phyloP scores from a whole-genome alignment of 106 monocot genomes.

The Alisma plantagoaquatica region DNA sequence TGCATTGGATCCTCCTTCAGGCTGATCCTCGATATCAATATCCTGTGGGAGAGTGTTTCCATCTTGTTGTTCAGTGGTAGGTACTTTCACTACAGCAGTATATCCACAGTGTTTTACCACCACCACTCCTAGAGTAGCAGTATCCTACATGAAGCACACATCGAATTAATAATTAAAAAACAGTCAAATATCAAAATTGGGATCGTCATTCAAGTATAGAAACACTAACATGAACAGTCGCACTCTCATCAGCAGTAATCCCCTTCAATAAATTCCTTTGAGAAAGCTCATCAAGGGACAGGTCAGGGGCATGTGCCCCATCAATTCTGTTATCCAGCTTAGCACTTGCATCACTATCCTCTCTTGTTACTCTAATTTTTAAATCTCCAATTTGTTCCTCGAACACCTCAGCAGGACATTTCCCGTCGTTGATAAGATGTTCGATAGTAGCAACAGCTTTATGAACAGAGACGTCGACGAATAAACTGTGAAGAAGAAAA shows the following conservation, averaged over 20 bases:
- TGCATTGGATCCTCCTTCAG: constrained; percentile 83
- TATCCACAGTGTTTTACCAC: constrained; percentile 78
- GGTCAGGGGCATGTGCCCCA: constrained; percentile 36
- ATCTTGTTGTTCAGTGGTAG: constrained; percentile 20
- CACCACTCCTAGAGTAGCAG: constrained; percentile 77
- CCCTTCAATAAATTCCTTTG: constrained; percentile 75
- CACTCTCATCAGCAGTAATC: constrained; percentile 92
- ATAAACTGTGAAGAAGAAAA: constrained; percentile 81
- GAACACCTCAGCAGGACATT: constrained; percentile 6
- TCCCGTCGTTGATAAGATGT: constrained; percentile 16
- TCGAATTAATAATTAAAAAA: too few species aligned
- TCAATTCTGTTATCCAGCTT: constrained; percentile 57
- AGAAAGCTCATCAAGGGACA: constrained; percentile 49
- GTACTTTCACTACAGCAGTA: constrained; percentile 73
- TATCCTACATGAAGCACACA: too few species aligned
- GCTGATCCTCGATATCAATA: constrained; percentile 68
- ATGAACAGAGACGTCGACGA: constrained; percentile 76
- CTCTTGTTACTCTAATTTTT: constrained; percentile 49
- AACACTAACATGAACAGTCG: constrained; percentile 82
- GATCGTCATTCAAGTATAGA: too few species aligned
- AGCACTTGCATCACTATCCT: constrained; percentile 49
- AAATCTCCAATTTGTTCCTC: constrained; percentile 63
- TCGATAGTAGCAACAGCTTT: constrained; percentile 63
- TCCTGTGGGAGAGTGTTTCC: constrained; percentile 21
- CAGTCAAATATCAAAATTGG: too few species aligned